Conservation (phyloP, 2,329 filamentous ascomycete species). For the Fusarium sp. region DNA sequence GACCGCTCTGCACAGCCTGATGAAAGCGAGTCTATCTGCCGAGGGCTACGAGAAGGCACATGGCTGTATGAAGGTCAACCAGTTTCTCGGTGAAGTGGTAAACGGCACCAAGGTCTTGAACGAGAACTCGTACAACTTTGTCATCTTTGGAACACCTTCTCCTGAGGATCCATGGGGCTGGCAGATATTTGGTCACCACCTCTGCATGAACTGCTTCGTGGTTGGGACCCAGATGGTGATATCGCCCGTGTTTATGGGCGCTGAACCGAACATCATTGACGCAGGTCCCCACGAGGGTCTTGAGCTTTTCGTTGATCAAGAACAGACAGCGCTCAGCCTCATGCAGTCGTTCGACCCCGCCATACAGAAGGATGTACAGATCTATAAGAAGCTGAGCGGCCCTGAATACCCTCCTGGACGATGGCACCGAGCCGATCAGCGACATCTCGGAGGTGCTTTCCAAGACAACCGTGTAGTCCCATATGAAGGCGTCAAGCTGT, state of each 20-base stretch:
- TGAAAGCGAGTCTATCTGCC: conserved; percentile 72
- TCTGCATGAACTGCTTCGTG: conserved; percentile 79
- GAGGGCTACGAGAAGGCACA: conserved; percentile 79
- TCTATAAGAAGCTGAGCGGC: conserved; percentile 69
- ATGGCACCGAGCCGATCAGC: conserved; percentile 84
- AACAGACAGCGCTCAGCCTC: conserved; percentile 71
- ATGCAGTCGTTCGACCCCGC: conserved; percentile 69
- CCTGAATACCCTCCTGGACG: conserved; percentile 74
- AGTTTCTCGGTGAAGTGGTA: conserved; percentile 79
- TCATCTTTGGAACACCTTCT: conserved; percentile 75
- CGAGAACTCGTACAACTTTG: conserved; percentile 81
- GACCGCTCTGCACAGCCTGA: conserved; percentile 66
- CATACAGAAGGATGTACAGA: conserved; percentile 11
- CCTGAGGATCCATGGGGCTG: conserved; percentile 76
- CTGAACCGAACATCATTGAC: conserved; percentile 82
- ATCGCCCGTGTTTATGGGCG: conserved; percentile 82
- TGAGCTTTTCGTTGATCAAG: conserved; percentile 75
- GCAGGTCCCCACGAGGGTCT: conserved; percentile 72
- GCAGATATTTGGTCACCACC: conserved; percentile 82
- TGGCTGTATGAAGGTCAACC: conserved; percentile 79
- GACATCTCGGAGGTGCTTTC: conserved; percentile 82
- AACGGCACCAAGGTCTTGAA: conserved; percentile 74
- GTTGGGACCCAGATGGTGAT: conserved; percentile 74
- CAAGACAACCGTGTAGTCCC: conserved; percentile 82
- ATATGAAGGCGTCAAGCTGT: conserved; percentile 74